Conservation (phyloP, 306 rosid species). For the Glycine tomentella region DNA sequence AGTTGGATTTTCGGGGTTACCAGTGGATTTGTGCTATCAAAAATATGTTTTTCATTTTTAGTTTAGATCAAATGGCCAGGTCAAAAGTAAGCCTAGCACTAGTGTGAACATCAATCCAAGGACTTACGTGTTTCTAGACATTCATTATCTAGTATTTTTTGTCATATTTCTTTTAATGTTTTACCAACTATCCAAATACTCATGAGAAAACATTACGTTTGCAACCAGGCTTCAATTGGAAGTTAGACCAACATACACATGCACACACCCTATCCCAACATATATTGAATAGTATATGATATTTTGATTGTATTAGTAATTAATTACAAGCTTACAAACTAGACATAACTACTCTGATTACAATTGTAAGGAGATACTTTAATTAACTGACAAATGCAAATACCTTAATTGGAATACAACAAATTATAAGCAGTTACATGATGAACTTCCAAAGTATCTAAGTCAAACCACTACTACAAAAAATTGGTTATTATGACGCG, state of each 20-base stretch:
- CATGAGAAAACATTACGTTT: neutral
- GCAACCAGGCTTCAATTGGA: constrained; percentile 20
- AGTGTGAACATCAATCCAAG: constrained; percentile 26
- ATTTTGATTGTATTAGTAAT: neutral
- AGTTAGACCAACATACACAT: neutral
- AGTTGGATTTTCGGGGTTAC: too few species aligned
- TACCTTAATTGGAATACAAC: constrained; percentile 19
- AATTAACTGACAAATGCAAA: constrained; percentile 36
- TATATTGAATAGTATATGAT: neutral
- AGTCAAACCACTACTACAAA: too few species aligned
- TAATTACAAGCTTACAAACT: constrained; percentile 8
- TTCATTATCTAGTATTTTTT: neutral
- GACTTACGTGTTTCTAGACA: constrained; percentile 9
- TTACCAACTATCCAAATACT: constrained; percentile 18
- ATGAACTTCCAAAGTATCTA: too few species aligned
- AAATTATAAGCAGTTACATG: too few species aligned
- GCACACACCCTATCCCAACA: too few species aligned
- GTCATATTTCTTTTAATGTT: neutral
- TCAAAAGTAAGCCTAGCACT: too few species aligned
- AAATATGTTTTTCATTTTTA: too few species aligned
- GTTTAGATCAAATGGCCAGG: too few species aligned
- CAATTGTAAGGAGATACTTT: neutral
- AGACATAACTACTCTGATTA: neutral
- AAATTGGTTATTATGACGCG: too few species aligned
- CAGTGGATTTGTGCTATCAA: too few species aligned